Evolutionary conservation across 139 green algal species (phyloP).

Genomic region (Coelastrella sp.): DNA sequence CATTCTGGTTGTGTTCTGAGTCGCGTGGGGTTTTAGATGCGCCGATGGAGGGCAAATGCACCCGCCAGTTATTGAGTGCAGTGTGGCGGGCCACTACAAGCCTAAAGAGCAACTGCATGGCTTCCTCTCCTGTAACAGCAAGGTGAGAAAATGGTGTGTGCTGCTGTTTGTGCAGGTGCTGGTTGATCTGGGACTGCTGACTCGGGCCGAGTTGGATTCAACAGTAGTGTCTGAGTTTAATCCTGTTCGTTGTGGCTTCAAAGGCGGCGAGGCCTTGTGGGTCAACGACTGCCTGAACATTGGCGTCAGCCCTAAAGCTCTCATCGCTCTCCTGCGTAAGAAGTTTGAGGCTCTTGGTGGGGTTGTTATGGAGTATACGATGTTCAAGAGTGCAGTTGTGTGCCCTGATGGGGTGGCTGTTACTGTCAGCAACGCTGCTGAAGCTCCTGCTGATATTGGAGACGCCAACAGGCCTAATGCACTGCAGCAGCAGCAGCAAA

Average conservation of each 20-base stretch:
- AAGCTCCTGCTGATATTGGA: conserved; percentile 49
- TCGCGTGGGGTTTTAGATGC: no score
- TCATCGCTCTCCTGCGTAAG: conserved; percentile 38
- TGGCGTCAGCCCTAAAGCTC: conserved; percentile 70
- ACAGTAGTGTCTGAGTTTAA: conserved; percentile 82
- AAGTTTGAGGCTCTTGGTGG: conserved; percentile 71
- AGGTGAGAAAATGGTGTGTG: background rate
- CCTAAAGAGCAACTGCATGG: no score
- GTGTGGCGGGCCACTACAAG: no score
- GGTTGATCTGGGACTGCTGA: conserved; percentile 73
- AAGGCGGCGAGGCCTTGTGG: conserved; percentile 59
- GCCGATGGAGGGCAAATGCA: no score
- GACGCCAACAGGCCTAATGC: conserved; percentile 71
- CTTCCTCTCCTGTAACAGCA: no score
- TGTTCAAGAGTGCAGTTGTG: conserved; percentile 64
- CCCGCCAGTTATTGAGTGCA: no score
- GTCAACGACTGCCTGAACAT: conserved; percentile 82
- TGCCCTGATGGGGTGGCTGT: conserved; percentile 61
- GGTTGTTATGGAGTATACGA: conserved; percentile 63
- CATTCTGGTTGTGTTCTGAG: no score
- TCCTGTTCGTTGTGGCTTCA: conserved; percentile 70
- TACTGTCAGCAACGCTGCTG: conserved; percentile 26
- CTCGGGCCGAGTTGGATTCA: conserved; percentile 65
- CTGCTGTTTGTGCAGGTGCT: conserved; percentile 56
- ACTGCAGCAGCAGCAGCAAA: conserved; percentile 12